Evolutionary conservation across 345 rosid species (phyloP).

Genomic region (Syzygium aqueum): DNA sequence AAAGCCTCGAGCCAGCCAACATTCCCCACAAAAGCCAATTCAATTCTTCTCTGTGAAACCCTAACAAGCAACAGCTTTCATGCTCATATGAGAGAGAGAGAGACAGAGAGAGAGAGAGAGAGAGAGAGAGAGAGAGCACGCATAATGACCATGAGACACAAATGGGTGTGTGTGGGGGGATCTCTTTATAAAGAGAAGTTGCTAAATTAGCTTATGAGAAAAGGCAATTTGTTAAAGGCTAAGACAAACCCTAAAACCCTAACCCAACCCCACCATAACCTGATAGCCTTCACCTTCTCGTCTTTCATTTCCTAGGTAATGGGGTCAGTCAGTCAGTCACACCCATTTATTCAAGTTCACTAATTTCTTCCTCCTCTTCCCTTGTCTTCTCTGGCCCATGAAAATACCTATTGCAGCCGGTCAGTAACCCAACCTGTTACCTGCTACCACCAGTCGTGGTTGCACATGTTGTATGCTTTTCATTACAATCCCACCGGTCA

Average conservation of each 20-base stretch:
- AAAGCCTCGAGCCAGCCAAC: conserved; percentile 37
- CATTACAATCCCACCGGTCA: background rate
- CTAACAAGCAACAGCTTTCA: background rate
- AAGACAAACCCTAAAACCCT: background rate
- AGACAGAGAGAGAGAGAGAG: background rate
- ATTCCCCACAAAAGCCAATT: conserved; percentile 22
- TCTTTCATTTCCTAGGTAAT: conserved; percentile 32
- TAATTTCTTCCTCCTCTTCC: background rate
- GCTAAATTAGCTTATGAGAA: conserved; percentile 3
- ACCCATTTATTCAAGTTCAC: background rate
- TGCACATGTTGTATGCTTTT: background rate
- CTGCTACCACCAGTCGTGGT: background rate
- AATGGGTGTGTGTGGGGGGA: background rate
- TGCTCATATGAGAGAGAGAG: background rate
- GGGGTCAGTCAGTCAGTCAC: background rate
- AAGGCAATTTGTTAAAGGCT: background rate
- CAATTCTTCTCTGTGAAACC: background rate
- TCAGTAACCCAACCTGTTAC: conserved; percentile 1
- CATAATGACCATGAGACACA: background rate
- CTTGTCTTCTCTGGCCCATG: background rate
- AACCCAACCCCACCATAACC: background rate
- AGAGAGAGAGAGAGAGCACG: background rate
- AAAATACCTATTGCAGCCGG: conserved; percentile 3
- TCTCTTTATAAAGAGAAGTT: conserved; percentile 2
- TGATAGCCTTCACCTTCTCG: background rate